A percentile compares a stretch with the other conserved stretches of the same genome.
phyloP scores from a whole-genome alignment of 768 basidiomycete genomes.

The Leucosporidium yakuticum region DNA sequence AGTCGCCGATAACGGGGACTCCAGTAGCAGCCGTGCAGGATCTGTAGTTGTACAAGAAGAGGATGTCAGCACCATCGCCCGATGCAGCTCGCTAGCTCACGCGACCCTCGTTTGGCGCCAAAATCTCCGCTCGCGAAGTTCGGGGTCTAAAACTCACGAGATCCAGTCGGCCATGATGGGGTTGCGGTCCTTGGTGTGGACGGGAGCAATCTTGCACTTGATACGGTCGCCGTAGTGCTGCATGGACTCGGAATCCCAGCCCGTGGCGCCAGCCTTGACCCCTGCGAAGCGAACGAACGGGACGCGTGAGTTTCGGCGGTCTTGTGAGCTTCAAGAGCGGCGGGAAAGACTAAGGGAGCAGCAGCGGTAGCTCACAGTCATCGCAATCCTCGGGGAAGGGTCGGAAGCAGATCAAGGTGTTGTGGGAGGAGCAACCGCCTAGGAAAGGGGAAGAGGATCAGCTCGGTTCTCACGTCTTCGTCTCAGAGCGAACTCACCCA shows the following conservation, averaged over 20 bases:
- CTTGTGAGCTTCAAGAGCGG: neutral
- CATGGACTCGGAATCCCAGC: constrained; percentile 7
- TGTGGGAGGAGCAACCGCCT: constrained; percentile 13
- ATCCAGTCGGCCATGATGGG: constrained; percentile 14
- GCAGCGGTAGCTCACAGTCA: neutral
- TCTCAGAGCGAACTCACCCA: neutral
- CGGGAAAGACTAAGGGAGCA: neutral
- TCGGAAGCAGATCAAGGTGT: constrained; percentile 17
- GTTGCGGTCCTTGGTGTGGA: constrained; percentile 8
- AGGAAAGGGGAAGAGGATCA: neutral
- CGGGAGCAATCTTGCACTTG: constrained; percentile 8
- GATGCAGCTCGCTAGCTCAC: no score
- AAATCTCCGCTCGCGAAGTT: neutral
- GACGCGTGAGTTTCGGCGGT: neutral
- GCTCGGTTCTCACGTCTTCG: neutral
- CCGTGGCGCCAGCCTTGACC: constrained; percentile 4
- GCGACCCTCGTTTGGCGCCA: no score
- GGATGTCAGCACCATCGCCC: no score
- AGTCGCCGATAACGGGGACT: constrained; percentile 7
- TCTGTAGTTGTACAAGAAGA: neutral
- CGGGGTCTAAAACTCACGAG: neutral
- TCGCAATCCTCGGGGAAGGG: constrained; percentile 12
- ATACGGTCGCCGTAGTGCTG: constrained; percentile 12
- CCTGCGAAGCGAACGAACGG: neutral
- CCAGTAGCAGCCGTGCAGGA: constrained; percentile 3